Evolutionary conservation across 345 rosid species (phyloP), one percentile per base, ranked within the genome.

Genomic region (Cardamine resedifolia): DNA sequence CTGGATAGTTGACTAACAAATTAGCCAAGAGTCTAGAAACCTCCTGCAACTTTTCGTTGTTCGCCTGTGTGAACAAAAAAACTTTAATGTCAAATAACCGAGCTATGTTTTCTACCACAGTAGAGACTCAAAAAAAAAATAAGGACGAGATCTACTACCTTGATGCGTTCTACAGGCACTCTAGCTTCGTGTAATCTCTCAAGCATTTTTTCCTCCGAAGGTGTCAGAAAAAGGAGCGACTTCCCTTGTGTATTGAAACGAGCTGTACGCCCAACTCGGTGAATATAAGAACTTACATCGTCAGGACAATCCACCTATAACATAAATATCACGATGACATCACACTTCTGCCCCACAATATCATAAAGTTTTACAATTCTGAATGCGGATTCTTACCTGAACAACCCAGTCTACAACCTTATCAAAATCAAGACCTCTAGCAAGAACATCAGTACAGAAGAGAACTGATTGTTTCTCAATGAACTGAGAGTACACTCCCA

Each of bases 241-340:
- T 84, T 87, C 73, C 99, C 99, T 30, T 82, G 80, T 28, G 91
- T 79, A 44, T 63, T 73, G 80, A 85, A 87, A 33, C 99, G 93
- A 64, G 99, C 99, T 18, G 99, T 95, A 26, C 97, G 96, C 51
- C 99, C 99, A 78, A 88, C 99, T 78, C 99, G 90, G 75, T 95
- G 96, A 68, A 91, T 89, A 87, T 95, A 95, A 58, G 96, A 84
- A 62, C 87, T 84, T 71, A 88, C 96, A 76, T 95, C 93, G 41
- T 95, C 99, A 11, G 99, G 99, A 80, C 97, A 91, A 77, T 95
- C 97, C 66, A 87, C 81, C 99, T 95, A 81, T 18, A 38, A 58
- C 21, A 68, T 44, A 50, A 57, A 58, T 51, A 33, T 45, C 51
- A 44, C 18, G 63, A 48, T 45, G 73, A 61, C 24, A 59, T 36